These are phyloP conservation scores for Colletotrichum tofieldiae DNA, from an alignment of 2,329 filamentous ascomycete species.

Conservation along the genomic window DNA sequence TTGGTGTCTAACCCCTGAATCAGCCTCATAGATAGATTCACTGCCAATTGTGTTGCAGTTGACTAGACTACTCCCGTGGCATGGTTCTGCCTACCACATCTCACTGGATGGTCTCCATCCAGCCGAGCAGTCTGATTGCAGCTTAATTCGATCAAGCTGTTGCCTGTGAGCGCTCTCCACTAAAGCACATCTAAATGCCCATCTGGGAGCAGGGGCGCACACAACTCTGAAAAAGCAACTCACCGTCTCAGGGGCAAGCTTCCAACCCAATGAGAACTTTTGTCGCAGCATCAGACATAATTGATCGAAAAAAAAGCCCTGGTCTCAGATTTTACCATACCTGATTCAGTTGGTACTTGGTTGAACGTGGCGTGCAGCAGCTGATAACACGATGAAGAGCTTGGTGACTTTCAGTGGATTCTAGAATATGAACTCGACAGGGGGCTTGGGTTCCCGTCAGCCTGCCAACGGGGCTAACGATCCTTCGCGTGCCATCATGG, in stretches of 20 bases:
- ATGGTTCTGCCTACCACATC: neutral
- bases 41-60: neutral
- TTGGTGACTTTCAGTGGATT: neutral
- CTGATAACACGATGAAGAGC: neutral
- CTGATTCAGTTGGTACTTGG: neutral
- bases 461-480: slow-evolving; percentile 20
- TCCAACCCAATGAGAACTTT: neutral
- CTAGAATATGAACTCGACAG: neutral
- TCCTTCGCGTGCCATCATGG: slow-evolving; percentile 1
- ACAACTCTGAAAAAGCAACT: neutral
- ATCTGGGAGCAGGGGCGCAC: too few species aligned
- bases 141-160: slow-evolving; percentile 11
- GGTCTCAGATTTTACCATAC: neutral
- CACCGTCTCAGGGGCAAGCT: too few species aligned
- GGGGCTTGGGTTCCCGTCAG: slow-evolving; percentile 5
- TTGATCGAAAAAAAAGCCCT: neutral
- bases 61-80: neutral
- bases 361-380: neutral
- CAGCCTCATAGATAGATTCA: neutral
- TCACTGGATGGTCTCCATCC: neutral
- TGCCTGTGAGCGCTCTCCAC: slow-evolving; percentile 13
- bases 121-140: neutral
- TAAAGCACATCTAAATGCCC: neutral
- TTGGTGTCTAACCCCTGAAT: neutral
- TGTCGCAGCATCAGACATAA: neutral